A percentile compares a stretch with the other conserved stretches of the same genome.
Evolutionary conservation across 192 early-diverging fungal genomes (phyloP).

Genomic region (Coemansia brasiliensis): DNA sequence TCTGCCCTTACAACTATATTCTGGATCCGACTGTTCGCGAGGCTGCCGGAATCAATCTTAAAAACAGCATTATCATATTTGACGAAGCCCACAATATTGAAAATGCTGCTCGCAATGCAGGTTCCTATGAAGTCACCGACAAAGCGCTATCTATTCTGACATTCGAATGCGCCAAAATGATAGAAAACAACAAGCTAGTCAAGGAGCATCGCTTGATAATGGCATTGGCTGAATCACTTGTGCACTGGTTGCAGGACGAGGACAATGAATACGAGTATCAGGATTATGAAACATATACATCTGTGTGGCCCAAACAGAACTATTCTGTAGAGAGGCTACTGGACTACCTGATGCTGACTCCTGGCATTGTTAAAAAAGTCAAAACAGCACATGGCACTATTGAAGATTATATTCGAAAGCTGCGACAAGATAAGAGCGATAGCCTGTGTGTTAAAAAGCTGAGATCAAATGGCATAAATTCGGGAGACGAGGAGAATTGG

Average conservation of each 20-base stretch:
- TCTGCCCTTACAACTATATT: slow-evolving; percentile 70
- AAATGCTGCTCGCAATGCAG: slow-evolving; percentile 56
- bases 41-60: slow-evolving; percentile 53
- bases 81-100: slow-evolving; percentile 72
- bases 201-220: slow-evolving; percentile 16
- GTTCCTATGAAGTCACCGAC: slow-evolving; percentile 55
- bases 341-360: slow-evolving; percentile 18
- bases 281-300: slow-evolving; percentile 34
- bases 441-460: no score
- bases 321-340: slow-evolving; percentile 14
- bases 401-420: slow-evolving; percentile 19
- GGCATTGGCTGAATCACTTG: slow-evolving; percentile 12
- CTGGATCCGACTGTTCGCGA: slow-evolving; percentile 60
- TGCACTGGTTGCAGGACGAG: slow-evolving; percentile 23
- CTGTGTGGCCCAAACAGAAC: slow-evolving; percentile 34
- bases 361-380: slow-evolving; percentile 1
- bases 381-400: slow-evolving; percentile 2
- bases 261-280: slow-evolving; percentile 25
- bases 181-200: background rate
- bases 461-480: no score
- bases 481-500: slow-evolving; percentile 3
- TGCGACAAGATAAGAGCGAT: background rate
- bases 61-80: slow-evolving; percentile 56
- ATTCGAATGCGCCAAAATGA: slow-evolving; percentile 38
- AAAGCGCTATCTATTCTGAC: slow-evolving; percentile 28